Base-by-base conservation (phyloP, 2,329 filamentous ascomycete species). In the Pseudogymnoascus sp. region DNA sequence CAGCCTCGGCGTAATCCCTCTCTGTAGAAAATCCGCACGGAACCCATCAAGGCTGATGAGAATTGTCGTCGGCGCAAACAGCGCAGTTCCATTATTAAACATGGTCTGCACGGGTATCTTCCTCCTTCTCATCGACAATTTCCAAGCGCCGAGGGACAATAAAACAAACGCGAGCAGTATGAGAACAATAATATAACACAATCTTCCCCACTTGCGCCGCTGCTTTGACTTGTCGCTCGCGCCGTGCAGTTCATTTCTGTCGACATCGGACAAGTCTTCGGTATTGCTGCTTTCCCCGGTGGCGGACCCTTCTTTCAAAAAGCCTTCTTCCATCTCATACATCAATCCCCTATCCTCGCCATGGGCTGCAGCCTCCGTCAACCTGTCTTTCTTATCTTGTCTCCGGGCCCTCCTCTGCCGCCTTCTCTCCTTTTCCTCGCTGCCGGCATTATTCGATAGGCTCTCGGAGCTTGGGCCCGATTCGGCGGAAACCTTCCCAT, bases 1-100 rank as follows among this genome's bases (percentile, higher is more conserved):
- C 7, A 99, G 80, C 1, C 88, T 87, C 0, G 93, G 95, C 1
- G 93, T 97, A 34, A 98, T 78, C 0, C 88, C 89, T 13, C 92
- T 87, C 67, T 89, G 85, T 43, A 99, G 80, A 72, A 97, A 98
- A 74, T 98, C 95, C 19, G 95, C 93, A 14, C 95, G 88, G 78
- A 99, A 98, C 3, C 95, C 95, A 76, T 99, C 95, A 16, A 99
- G 82, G 54, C 93, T 97, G 73, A 99, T 90, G 63, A 98, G 81
- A 65, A 99, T 89, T 1, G 95, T 97, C 0, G 95, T 99, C 0
- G 93, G 92, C 8, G 87, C 89, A 74, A 98, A 99, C 4, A 91
- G 78, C 1, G 92, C 90, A 0, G 92, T 96, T 63, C 95, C 95
- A 74, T 99, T 99, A 78, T 82, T 88, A 13, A 66, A 64, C 62